Percentiles rank a stretch among this genome's conserved stretches.
Conservation (phyloP, 2,329 filamentous ascomycete genomes). For the Alternaria hordeiaustralica region DNA sequence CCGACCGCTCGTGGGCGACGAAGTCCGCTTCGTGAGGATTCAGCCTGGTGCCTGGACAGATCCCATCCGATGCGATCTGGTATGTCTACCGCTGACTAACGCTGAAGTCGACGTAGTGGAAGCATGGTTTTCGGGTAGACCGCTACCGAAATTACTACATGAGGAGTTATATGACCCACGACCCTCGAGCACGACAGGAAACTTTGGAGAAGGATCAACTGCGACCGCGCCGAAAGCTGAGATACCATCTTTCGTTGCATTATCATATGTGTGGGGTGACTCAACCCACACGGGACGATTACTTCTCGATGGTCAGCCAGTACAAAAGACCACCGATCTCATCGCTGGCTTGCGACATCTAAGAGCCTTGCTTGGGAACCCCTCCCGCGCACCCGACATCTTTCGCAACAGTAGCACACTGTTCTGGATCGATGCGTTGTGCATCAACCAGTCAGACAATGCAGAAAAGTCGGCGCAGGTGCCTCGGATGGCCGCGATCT, state of each 20-base stretch:
- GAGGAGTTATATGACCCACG: neutral
- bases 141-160: accelerated
- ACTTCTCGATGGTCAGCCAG: neutral
- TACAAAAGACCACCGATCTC: neutral
- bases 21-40: neutral
- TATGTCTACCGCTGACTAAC: neutral
- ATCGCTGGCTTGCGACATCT: neutral
- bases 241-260: neutral
- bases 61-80: neutral
- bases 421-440: neutral
- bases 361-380: neutral
- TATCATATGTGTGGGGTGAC: neutral
- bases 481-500: neutral
- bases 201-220: too few relatives aligned
- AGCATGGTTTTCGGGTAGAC: neutral
- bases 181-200: accelerated
- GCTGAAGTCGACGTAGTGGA: neutral
- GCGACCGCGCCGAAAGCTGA: neutral
- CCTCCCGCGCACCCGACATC: neutral
- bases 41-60: neutral
- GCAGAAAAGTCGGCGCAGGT: neutral
- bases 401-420: too few relatives aligned
- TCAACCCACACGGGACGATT: accelerated
- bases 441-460: neutral
- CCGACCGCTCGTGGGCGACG: too few relatives aligned